Base-by-base conservation (phyloP, 2,329 filamentous ascomycete species). In the Aspergillus floridensis region DNA sequence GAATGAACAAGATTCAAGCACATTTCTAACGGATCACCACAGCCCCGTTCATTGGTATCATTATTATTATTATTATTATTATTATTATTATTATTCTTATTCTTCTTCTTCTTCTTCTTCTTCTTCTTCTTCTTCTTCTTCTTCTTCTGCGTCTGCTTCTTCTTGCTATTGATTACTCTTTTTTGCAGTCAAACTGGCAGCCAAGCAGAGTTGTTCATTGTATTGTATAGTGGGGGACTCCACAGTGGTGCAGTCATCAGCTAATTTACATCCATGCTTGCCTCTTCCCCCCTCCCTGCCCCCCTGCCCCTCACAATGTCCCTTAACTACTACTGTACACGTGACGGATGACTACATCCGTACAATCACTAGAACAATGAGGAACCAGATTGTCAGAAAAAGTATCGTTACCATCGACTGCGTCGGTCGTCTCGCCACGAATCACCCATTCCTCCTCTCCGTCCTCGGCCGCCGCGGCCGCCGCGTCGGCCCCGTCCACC, bases 401-500 rank as follows among this genome's bases (percentile, higher is more conserved):
- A 6, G 7, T 35, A 35, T 35, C n/a, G 22, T 61, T 44, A 65
- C 56, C 57, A 55, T n/a, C 49, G 57, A 21, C 56, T 59, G 50
- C 50, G 53, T 29, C 60, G 58, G 46, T 57, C 53, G 51, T 58
- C 63, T 41, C 63, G 56, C 61, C 66, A 63, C 26, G 62, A 61
- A 47, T 68, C 61, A 24, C 67, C 66, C 65, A 67, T 71, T 32
- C 58, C 68, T 56, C 63, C 59, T 61, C 70, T 65, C 65, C 68
- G 66, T 29, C 70, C 68, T 8, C 73, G 67, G 35, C 73, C 61
- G 26, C 68, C 68, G 57, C 66, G 69, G 56, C 71, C 74, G 35
- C 77, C 76, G 47, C 77, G 76, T 10, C 78, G 65, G 29, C 65
- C 63, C 10, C 63, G 53, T 16, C 63, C 64, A 59, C 63, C 57